Evolutionary conservation across 2,329 filamentous ascomycete species (phyloP).

Genomic region (Venturia asperata): DNA sequence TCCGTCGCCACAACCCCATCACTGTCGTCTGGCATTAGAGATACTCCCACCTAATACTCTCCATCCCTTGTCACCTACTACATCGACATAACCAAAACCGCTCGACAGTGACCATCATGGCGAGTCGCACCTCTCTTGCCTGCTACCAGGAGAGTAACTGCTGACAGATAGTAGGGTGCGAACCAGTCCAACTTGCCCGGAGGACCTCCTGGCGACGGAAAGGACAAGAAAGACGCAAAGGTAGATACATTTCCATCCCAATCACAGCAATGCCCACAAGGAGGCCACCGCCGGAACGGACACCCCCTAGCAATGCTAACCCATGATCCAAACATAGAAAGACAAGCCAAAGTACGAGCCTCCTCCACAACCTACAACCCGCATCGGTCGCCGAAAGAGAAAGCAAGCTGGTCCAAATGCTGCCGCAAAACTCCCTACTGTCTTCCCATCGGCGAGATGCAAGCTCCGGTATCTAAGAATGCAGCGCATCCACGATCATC

Average conservation of each 20-base stretch:
- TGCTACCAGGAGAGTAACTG: neutral
- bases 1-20: neutral
- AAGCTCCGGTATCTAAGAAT: conserved; percentile 95
- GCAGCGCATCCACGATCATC: conserved; percentile 97
- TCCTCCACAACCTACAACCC: conserved; percentile 90
- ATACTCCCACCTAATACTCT: neutral
- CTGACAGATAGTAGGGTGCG: conserved; percentile 54
- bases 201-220: conserved; percentile 63
- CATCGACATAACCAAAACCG: neutral
- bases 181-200: conserved; percentile 76
- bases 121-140: neutral
- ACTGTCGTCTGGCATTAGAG: neutral
- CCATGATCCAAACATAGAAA: conserved; percentile 54
- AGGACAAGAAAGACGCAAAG: conserved; percentile 77
- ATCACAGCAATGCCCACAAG: neutral
- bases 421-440: conserved; percentile 85
- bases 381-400: conserved; percentile 97
- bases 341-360: conserved; percentile 99
- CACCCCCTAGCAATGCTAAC: neutral
- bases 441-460: conserved; percentile 94
- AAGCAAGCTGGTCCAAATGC: conserved; percentile 89
- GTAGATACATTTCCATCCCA: conserved; percentile 25
- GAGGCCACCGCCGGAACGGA: neutral
- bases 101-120: conserved; percentile 7
- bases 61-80: neutral